Percentiles rank a stretch among this genome's conserved stretches.
These are phyloP conservation scores for Elsinoe batatas DNA, from an alignment of 2,329 filamentous ascomycete species.

Conservation along the genomic window DNA sequence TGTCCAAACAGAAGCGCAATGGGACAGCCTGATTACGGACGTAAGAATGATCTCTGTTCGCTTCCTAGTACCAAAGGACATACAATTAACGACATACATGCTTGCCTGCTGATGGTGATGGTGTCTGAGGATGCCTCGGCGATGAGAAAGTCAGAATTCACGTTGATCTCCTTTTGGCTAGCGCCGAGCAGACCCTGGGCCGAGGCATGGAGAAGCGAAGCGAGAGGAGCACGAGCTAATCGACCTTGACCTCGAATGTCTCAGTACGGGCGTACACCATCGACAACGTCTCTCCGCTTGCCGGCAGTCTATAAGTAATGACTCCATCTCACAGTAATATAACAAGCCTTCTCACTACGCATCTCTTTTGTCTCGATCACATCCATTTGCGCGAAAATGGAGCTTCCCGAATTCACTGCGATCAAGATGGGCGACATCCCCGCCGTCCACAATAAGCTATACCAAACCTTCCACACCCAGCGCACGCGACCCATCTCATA, in stretches of 20 bases:
- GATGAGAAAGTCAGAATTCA: neutral
- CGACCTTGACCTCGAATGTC: neutral
- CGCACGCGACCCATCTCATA: constrained; percentile 76
- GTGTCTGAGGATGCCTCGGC: too few species aligned
- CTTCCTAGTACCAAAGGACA: neutral
- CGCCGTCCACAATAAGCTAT: constrained; percentile 48
- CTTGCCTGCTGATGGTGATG: too few species aligned
- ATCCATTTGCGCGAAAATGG: constrained; percentile 8
- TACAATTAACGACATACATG: too few species aligned
- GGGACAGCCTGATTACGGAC: neutral
- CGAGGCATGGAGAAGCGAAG: constrained; percentile 2
- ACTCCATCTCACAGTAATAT: neutral
- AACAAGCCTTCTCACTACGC: neutral
- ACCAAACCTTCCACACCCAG: constrained; percentile 63
- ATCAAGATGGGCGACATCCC: constrained; percentile 61
- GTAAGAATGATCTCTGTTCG: neutral
- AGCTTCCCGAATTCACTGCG: constrained; percentile 27
- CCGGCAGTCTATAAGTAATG: neutral
- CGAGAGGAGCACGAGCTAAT: neutral
- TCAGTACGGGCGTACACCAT: neutral
- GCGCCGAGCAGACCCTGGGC: neutral
- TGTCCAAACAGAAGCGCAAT: neutral
- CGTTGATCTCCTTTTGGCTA: neutral
- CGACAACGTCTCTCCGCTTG: neutral
- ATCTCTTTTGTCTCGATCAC: neutral